These are phyloP conservation scores for Jatropha podagrica DNA, from an alignment of 441 rosid species.

Conservation along the genomic window DNA sequence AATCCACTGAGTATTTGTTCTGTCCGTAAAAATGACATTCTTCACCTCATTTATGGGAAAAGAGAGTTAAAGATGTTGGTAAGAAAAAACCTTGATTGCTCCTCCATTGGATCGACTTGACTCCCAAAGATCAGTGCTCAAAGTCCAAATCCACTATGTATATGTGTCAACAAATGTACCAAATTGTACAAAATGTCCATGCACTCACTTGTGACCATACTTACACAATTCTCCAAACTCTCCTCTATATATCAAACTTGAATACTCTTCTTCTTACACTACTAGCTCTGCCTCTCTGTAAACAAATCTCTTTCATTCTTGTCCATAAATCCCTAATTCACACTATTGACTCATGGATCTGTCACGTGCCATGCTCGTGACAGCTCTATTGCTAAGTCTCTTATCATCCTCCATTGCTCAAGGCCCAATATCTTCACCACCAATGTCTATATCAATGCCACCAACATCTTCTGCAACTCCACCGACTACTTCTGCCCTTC, in stretches of 20 bases:
- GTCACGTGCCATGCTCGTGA: slow-evolving; percentile 34
- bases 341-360: slow-evolving; percentile 32
- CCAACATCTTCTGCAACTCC: slow-evolving; percentile 11
- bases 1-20: neutral
- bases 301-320: neutral
- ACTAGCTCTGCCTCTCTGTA: neutral
- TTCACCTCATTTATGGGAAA: too few species aligned
- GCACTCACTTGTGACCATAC: neutral
- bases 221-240: slow-evolving; percentile 5
- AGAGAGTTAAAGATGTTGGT: too few species aligned
- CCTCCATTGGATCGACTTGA: too few species aligned
- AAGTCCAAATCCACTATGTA: too few species aligned
- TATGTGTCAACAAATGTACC: slow-evolving; percentile 14
- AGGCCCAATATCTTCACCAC: slow-evolving; percentile 28
- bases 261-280: neutral
- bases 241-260: slow-evolving; percentile 20
- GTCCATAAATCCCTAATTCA: neutral
- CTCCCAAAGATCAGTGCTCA: too few species aligned
- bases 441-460: neutral
- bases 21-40: too few species aligned
- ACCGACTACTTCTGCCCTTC: slow-evolving; percentile 4
- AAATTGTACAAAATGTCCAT: slow-evolving; percentile 21
- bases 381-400: slow-evolving; percentile 22
- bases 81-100: too few species aligned
- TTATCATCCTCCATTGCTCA: slow-evolving; percentile 33